A percentile compares a stretch with the other conserved stretches of the same genome.
Conservation (phyloP, 2,329 filamentous ascomycete species). For the Xylaria polymorpha region DNA sequence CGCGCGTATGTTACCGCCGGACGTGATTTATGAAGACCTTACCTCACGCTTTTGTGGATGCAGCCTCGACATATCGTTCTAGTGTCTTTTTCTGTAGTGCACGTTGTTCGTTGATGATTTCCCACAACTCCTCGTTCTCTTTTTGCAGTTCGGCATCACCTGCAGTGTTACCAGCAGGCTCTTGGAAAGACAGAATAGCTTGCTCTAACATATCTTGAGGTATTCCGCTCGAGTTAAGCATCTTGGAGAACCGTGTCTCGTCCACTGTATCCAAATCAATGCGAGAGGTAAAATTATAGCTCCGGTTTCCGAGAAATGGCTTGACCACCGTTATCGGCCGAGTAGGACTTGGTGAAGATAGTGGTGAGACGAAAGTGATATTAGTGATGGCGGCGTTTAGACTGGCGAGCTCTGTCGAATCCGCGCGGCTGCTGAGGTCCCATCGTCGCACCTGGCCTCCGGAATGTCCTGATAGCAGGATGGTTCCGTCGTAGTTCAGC, state of each 20-base stretch:
- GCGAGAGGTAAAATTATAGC: slow-evolving; percentile 74
- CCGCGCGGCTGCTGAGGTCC: slow-evolving; percentile 79
- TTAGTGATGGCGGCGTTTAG: slow-evolving; percentile 88
- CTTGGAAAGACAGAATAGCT: slow-evolving; percentile 61
- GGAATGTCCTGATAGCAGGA: slow-evolving; percentile 81
- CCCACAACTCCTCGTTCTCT: slow-evolving; percentile 59
- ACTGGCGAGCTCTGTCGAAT: slow-evolving; percentile 73
- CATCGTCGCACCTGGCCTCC: slow-evolving; percentile 83
- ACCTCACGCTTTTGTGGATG: slow-evolving; percentile 43
- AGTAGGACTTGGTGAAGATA: slow-evolving; percentile 59
- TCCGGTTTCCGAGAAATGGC: slow-evolving; percentile 75
- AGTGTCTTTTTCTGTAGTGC: slow-evolving; percentile 56
- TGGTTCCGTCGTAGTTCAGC: slow-evolving; percentile 84
- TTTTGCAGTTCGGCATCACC: slow-evolving; percentile 53
- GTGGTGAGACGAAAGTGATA: slow-evolving; percentile 75
- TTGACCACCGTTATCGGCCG: slow-evolving; percentile 76
- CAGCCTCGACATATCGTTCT: slow-evolving; percentile 48
- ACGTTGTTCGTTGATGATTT: slow-evolving; percentile 58
- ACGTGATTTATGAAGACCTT: slow-evolving; percentile 6
- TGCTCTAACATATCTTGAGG: slow-evolving; percentile 60
- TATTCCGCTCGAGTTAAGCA: slow-evolving; percentile 62
- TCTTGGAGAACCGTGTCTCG: slow-evolving; percentile 58
- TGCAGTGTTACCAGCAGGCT: slow-evolving; percentile 46
- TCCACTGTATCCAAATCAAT: slow-evolving; percentile 60
- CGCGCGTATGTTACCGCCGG: neutral